Conservation (phyloP, 179 eudicot species). For the Silene vulgaris region DNA sequence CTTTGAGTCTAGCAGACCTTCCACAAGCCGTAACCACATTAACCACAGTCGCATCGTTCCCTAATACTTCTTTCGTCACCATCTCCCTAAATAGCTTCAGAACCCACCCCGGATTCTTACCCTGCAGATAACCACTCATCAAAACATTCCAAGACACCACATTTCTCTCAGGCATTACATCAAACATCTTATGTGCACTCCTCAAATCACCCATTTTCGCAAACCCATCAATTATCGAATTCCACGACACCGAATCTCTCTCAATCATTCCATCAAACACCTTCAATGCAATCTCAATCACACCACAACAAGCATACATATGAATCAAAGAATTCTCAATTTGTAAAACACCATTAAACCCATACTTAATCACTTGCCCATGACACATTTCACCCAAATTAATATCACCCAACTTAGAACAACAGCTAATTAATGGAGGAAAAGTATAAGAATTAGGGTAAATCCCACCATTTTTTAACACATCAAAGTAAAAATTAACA, state of each 20-base stretch:
- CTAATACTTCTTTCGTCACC: slow-evolving; percentile 30
- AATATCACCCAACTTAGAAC: slow-evolving; percentile 41
- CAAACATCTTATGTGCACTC: slow-evolving; percentile 50
- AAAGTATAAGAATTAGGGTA: slow-evolving; percentile 59
- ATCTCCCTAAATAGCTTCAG: slow-evolving; percentile 65
- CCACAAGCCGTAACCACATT: slow-evolving; percentile 60
- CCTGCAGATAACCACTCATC: slow-evolving; percentile 56
- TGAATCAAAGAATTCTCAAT: slow-evolving; percentile 69
- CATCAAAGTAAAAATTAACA: slow-evolving; percentile 47
- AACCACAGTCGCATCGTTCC: slow-evolving; percentile 47
- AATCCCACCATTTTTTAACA: slow-evolving; percentile 49
- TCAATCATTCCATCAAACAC: slow-evolving; percentile 51
- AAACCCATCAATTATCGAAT: slow-evolving; percentile 50
- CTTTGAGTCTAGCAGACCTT: slow-evolving; percentile 55
- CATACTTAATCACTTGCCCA: slow-evolving; percentile 57
- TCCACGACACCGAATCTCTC: slow-evolving; percentile 64
- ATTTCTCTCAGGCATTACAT: slow-evolving; percentile 55
- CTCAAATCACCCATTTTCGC: slow-evolving; percentile 44
- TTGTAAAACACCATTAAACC: slow-evolving; percentile 51
- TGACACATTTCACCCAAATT: slow-evolving; percentile 46
- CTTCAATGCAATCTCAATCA: slow-evolving; percentile 35
- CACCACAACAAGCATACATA: slow-evolving; percentile 59
- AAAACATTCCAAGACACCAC: slow-evolving; percentile 62
- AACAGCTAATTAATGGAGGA: slow-evolving; percentile 54
- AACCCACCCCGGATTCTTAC: slow-evolving; percentile 45